Conservation (phyloP, 331 rosid species). For the Pyrus hybrid region DNA sequence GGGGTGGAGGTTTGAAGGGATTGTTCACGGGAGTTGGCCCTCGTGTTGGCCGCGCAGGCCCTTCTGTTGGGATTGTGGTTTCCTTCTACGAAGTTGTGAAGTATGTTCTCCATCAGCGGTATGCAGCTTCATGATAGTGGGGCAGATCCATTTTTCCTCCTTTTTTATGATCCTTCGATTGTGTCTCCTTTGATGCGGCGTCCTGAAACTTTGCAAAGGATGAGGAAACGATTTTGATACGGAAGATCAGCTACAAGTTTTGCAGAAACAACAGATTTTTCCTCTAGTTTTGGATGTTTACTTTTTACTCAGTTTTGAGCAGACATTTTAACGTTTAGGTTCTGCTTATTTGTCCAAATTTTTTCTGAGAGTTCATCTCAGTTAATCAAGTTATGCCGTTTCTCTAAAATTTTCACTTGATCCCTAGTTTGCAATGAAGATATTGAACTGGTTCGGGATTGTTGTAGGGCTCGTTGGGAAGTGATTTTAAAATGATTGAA, state of each 20-base stretch:
- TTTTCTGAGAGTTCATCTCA: too few relatives aligned
- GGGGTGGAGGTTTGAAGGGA: constrained; percentile 85
- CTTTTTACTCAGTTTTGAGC: constrained; percentile 26
- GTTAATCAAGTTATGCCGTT: not conserved
- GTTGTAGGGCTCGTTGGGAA: too few relatives aligned
- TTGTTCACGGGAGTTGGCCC: constrained; percentile 86
- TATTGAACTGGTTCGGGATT: too few relatives aligned
- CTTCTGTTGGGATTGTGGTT: constrained; percentile 92
- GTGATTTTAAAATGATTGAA: too few relatives aligned
- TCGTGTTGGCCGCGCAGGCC: constrained; percentile 91
- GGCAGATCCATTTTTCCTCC: not conserved
- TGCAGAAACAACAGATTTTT: constrained; percentile 16
- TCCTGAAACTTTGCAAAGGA: not conserved
- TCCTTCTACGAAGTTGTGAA: constrained; percentile 96
- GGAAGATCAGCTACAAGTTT: constrained; percentile 2
- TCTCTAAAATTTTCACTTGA: not conserved
- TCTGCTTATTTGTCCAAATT: not conserved
- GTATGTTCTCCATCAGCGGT: constrained; percentile 52
- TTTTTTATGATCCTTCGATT: not conserved
- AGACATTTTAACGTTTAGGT: constrained; percentile 18
- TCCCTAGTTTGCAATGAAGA: not conserved
- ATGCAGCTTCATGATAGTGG: constrained; percentile 35
- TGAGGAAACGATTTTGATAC: not conserved
- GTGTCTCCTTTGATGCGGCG: not conserved
- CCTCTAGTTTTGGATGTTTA: constrained; percentile 10